These are phyloP conservation scores for Fusarium keratoplasticum DNA, from an alignment of 2,329 filamentous ascomycete species.

Conservation along the genomic window DNA sequence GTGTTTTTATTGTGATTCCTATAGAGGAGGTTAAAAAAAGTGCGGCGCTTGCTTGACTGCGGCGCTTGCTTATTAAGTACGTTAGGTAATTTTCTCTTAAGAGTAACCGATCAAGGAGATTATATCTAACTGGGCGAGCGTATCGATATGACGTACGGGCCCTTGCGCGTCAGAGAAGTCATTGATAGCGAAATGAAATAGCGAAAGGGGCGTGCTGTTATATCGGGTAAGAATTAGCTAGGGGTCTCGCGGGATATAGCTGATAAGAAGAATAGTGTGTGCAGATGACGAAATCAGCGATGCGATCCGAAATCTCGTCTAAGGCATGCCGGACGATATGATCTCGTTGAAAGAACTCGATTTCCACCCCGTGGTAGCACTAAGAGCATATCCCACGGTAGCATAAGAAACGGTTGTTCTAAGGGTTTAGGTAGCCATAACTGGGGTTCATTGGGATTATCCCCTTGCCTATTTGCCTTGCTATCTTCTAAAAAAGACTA, in stretches of 20 bases:
- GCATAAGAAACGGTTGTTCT: background rate
- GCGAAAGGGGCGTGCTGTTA: background rate
- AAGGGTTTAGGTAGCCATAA: background rate
- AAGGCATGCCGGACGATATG: background rate
- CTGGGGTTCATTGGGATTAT: background rate
- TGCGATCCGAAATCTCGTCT: background rate
- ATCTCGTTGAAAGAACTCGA: background rate
- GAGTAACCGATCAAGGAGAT: too few species aligned
- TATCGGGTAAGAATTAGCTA: background rate
- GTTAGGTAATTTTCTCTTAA: too few species aligned
- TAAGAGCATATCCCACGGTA: background rate
- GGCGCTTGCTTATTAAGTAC: too few species aligned
- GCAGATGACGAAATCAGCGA: background rate
- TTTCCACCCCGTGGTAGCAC: background rate
- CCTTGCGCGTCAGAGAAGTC: slow-evolving; percentile 1
- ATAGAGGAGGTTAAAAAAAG: background rate
- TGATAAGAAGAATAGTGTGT: slow-evolving; percentile 1
- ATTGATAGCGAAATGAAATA: slow-evolving; percentile 1
- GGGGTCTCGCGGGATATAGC: background rate
- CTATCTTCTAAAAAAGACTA: background rate
- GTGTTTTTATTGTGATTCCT: too few species aligned
- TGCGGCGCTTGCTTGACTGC: too few species aligned
- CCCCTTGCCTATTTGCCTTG: background rate
- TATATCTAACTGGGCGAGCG: too few species aligned
- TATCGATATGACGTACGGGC: too few species aligned